Base-by-base conservation (phyloP, 2,329 filamentous ascomycete species). In the Penicillium frequentans region DNA sequence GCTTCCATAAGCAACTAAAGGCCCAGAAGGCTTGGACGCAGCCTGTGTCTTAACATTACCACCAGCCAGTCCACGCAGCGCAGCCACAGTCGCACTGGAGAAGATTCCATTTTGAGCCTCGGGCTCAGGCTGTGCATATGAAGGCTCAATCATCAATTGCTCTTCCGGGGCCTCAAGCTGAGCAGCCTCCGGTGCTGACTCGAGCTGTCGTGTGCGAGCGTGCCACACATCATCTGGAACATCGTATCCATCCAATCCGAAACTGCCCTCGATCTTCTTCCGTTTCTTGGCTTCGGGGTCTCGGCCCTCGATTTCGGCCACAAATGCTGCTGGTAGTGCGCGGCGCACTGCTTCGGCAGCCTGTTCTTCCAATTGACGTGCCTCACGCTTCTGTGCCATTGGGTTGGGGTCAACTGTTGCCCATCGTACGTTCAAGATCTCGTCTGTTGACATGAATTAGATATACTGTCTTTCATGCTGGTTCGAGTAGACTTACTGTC, bases 401-500 rank as follows among this genome's bases (percentile, higher is more conserved):
- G 95, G 95, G 66, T 99, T 99, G 1, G 95, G 95, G 71, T 99
- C 95, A 7, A 91, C 90, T 0, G 95, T 99, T 43, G 95, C 95
- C 95, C 95, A 99, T 61, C 96, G 84, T 48, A 99, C 93, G 74
- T 99, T 99, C 26, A 99, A 79, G 23, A 97, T 88, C 76, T 99
- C 95, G 61, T 86, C 52, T 55, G 53, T 45, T 29, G 11, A 14
- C 9, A 11, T 37, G 37, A 14, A 16, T 49, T 52, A 27, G 23
- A n/a, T 29, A 19, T 4, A 29, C 1, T 6, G 23, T 26, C 7
- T 39, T 16, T 9, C 16, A 6, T 5, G 23, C 29, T 35, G 19
- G 19, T 29, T 13, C 6, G 2, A 8, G 5, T 33, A 2, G 31
- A 39, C 46, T 62, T 37, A 56, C 54, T 88, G 73, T 98, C 89